A percentile compares a stretch with the other conserved stretches of the same genome.
Conservation (phyloP, 2,329 filamentous ascomycete genomes). For the Eutypella sp. region DNA sequence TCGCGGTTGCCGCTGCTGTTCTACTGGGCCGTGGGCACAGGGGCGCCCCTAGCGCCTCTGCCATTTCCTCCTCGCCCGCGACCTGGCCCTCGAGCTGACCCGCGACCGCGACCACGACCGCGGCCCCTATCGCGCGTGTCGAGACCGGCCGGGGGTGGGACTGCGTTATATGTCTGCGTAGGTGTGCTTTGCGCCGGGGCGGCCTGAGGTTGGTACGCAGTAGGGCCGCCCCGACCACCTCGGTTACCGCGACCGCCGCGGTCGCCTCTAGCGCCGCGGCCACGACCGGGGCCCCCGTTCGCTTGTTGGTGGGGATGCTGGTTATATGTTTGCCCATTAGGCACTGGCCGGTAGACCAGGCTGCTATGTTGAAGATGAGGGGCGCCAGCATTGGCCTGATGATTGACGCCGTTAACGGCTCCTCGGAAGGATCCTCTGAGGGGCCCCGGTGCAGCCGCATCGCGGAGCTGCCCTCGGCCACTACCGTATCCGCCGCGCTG, state of each 20-base stretch:
- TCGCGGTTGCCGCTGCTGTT: not conserved
- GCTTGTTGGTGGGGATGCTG: conserved; percentile 17
- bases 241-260: conserved; percentile 14
- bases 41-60: conserved; percentile 14
- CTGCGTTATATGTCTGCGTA: conserved; percentile 43
- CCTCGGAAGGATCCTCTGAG: conserved; percentile 55
- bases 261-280: conserved; percentile 16
- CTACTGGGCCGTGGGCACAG: conserved; percentile 1
- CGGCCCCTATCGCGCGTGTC: conserved; percentile 36
- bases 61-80: conserved; percentile 13
- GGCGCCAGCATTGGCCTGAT: conserved; percentile 29
- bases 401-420: conserved; percentile 43
- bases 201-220: conserved; percentile 12
- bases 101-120: conserved; percentile 23
- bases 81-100: too few species aligned
- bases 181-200: conserved; percentile 1
- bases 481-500: conserved; percentile 27
- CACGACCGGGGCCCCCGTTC: conserved; percentile 24
- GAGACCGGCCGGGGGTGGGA: conserved; percentile 56
- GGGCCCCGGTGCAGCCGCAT: conserved; percentile 50
- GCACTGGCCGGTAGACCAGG: conserved; percentile 44
- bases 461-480: conserved; percentile 57
- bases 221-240: conserved; percentile 6
- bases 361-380: conserved; percentile 47
- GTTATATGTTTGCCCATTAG: too few species aligned